Base-by-base conservation (phyloP, 371 early-diverging fungal genomes). In the Dipsacomyces acuminosporus region DNA sequence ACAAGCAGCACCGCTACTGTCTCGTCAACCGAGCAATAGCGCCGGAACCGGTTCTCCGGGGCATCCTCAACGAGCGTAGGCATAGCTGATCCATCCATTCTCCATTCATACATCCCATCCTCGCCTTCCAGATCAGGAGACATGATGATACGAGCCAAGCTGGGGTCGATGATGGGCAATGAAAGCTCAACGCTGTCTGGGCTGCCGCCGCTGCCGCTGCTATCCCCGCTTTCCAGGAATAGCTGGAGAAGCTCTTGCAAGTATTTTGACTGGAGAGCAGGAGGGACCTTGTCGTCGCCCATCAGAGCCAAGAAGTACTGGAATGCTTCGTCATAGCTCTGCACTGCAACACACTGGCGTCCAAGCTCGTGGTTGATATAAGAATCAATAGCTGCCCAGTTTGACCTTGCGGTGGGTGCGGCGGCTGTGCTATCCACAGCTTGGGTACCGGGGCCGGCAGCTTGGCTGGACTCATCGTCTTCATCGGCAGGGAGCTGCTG, bases 331-430 rank as follows among this genome's bases (percentile, higher is more conserved):
- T 52, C 56, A 25, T 64, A 63, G 41, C 36, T 41, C 14, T 64
- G 69, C 41, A 69, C 64, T 41, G 72, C 24, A 57, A 71, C 54
- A 35, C 55, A 57, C 61, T 91, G 90, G 25, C 87, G 75, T 0
- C 92, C 94, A 2, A 94, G 77, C 1, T 89, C 83, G 62, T 91
- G 92, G 55, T 90, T 80, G 45, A 93, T 81, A 66, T 93, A 91
- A 48, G 90, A 89, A 42, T 89, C 87, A 8, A 89, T 84, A 3
- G 91, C 73, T 0, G 81, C 76, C 96, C 96, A 96, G 24, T 69
- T 72, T 17, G 52, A 49, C 9, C 20, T 23, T 18, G 18, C 34
- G 21, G 17, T 35, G 18, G 42, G 20, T 35, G 5, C 15, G 14
- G 38, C 17, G 25, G 18, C 21, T 18, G 6, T 14, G 0, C 3